phyloP scores from a whole-genome alignment of 805 yeast species.

The Debaryomyces tyrocola region DNA sequence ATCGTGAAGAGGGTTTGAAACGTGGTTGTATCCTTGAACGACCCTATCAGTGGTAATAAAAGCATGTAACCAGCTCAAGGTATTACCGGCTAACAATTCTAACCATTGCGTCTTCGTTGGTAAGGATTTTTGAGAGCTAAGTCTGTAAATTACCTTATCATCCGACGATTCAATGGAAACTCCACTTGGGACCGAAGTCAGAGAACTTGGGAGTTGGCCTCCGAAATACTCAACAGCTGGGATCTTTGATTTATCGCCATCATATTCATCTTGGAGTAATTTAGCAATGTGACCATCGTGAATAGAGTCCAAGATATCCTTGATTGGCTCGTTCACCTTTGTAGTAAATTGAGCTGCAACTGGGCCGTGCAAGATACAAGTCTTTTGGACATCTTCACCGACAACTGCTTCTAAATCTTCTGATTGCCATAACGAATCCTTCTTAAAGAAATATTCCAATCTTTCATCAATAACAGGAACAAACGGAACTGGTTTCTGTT shows the following conservation, averaged over 20 bases:
- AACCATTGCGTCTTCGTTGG: constrained; percentile 61
- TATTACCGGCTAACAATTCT: constrained; percentile 73
- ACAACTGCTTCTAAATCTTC: constrained; percentile 96
- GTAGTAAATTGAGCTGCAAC: constrained; percentile 94
- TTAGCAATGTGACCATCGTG: constrained; percentile 85
- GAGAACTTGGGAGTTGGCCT: constrained; percentile 1
- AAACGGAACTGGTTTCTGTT: constrained; percentile 96
- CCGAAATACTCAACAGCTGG: constrained; percentile 92
- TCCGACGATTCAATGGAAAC: constrained; percentile 11
- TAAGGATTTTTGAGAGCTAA: constrained; percentile 25
- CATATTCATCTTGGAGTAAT: constrained; percentile 68
- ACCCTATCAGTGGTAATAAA: constrained; percentile 74
- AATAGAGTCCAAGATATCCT: constrained; percentile 81
- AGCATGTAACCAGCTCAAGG: constrained; percentile 88
- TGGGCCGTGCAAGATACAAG: constrained; percentile 99
- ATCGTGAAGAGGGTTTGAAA: constrained; percentile 74
- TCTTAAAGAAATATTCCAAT: constrained; percentile 95
- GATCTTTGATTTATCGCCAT: constrained; percentile 65
- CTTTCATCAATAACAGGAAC: constrained; percentile 93
- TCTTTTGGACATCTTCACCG: constrained; percentile 94
- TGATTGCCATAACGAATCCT: constrained; percentile 98
- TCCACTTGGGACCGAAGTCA: neutral
- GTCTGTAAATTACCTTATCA: constrained; percentile 29
- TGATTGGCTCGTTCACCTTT: constrained; percentile 87
- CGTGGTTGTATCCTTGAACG: constrained; percentile 83